Conservation (phyloP, 257 asterid genomes). For the Penstemon barbatus region DNA sequence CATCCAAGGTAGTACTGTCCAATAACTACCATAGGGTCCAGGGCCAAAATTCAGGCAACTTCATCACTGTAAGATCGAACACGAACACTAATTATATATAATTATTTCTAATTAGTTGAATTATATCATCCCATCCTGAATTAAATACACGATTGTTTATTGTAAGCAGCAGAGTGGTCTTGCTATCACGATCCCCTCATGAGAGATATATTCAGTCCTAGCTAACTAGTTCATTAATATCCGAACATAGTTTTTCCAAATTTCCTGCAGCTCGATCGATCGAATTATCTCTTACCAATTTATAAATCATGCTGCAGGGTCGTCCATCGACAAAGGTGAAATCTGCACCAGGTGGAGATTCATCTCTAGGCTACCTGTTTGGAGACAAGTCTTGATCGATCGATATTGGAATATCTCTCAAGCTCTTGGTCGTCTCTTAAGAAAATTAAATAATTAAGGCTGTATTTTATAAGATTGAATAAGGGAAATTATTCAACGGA, state of each 20-base stretch:
- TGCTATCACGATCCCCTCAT: not conserved
- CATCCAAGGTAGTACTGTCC: conserved; percentile 17
- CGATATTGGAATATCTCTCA: not conserved
- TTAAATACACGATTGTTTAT: not conserved
- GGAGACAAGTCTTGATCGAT: conserved; percentile 29
- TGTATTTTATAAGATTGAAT: not conserved
- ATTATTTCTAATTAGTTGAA: not conserved
- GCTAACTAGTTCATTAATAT: too few relatives aligned
- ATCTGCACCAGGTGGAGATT: conserved; percentile 43
- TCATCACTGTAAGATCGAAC: conserved; percentile 41
- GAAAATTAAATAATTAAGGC: not conserved
- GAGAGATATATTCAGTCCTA: too few relatives aligned
- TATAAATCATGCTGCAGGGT: conserved; percentile 19
- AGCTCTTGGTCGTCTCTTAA: not conserved
- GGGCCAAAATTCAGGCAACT: conserved; percentile 46
- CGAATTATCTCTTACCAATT: not conserved
- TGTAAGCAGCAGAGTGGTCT: not conserved
- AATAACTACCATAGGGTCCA: conserved; percentile 26
- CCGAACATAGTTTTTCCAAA: not conserved
- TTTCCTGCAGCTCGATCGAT: not conserved
- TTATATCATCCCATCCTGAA: not conserved
- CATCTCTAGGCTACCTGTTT: conserved; percentile 42
- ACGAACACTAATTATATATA: not conserved
- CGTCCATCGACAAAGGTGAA: conserved; percentile 45
- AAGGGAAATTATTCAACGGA: not conserved